A percentile compares a stretch with the other conserved stretches of the same genome.
These are phyloP conservation scores for Mucor mucedo DNA, from an alignment of 371 early-diverging fungal genomes.

Conservation along the genomic window DNA sequence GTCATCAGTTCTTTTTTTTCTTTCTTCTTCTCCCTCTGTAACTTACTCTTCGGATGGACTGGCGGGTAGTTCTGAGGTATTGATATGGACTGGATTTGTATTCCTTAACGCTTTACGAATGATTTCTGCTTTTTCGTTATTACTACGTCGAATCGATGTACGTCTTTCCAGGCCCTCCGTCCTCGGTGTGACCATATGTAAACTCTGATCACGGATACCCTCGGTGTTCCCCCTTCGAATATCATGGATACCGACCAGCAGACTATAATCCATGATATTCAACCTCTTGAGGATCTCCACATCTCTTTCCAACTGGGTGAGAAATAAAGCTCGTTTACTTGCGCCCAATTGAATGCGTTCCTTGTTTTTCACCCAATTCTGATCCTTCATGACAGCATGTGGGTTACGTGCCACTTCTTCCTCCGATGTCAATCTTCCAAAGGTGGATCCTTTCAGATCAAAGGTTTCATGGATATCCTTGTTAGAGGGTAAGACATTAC, in stretches of 20 bases:
- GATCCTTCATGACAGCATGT: constrained; percentile 90
- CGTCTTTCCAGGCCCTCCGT: constrained; percentile 40
- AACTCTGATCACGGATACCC: constrained; percentile 84
- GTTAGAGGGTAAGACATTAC: constrained; percentile 95
- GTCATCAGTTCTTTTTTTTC: no score
- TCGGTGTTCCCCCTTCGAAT: constrained; percentile 81
- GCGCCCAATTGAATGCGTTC: constrained; percentile 86
- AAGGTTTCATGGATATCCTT: constrained; percentile 95
- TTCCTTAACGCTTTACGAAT: constrained; percentile 66
- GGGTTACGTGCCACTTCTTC: constrained; percentile 80
- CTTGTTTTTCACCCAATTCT: constrained; percentile 86
- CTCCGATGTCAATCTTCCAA: constrained; percentile 81
- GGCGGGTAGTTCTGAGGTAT: constrained; percentile 49
- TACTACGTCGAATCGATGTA: constrained; percentile 27
- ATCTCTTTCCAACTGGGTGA: constrained; percentile 86
- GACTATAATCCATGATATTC: constrained; percentile 97
- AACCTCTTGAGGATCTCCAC: constrained; percentile 73
- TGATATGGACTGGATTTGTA: constrained; percentile 67
- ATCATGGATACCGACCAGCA: constrained; percentile 92
- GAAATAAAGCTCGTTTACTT: constrained; percentile 70
- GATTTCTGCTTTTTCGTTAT: constrained; percentile 59
- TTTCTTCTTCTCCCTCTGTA: no score
- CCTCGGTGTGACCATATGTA: constrained; percentile 77
- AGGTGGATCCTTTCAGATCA: constrained; percentile 94
- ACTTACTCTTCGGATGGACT: constrained; percentile 50